phyloP scores from a whole-genome alignment of 768 basidiomycete species.

The Termitomyces sp. region DNA sequence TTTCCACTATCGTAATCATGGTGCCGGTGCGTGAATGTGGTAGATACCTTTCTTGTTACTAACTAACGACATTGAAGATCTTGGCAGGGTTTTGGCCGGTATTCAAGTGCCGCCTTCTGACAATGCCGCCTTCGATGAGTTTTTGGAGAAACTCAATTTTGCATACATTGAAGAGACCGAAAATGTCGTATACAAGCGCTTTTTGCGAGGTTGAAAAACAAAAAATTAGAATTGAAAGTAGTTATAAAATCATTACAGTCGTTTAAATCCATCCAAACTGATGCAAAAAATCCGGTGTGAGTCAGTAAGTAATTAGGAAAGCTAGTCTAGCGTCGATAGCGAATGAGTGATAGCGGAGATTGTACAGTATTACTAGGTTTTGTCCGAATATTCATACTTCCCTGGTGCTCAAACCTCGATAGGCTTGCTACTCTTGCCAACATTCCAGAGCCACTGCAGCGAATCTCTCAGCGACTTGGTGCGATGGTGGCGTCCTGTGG shows the following conservation, averaged over 20 bases:
- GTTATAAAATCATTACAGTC: not conserved
- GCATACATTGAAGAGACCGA: conserved; percentile 90
- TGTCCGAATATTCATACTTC: not conserved
- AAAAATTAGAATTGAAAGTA: not conserved
- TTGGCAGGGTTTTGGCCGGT: conserved; percentile 90
- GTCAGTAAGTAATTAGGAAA: not conserved
- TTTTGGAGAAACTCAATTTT: conserved; percentile 77
- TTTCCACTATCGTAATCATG: conserved; percentile 98
- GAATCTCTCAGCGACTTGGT: conserved; percentile 21
- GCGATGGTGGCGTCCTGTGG: conserved; percentile 16
- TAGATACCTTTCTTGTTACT: not conserved
- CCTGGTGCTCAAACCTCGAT: conserved; percentile 7
- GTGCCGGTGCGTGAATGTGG: conserved; percentile 64
- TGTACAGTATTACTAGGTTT: not conserved
- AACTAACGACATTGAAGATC: conserved; percentile 42
- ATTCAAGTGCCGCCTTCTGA: conserved; percentile 83
- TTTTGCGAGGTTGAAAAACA: conserved; percentile 36
- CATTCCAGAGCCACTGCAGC: conserved; percentile 23
- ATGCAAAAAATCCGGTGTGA: not conserved
- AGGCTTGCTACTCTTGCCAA: conserved; percentile 14
- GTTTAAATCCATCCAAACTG: not conserved
- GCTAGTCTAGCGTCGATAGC: not conserved
- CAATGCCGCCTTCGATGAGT: conserved; percentile 60
- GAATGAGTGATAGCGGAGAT: not conserved
- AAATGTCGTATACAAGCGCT: conserved; percentile 78